These are phyloP conservation scores for Sanghuangporus weigelae DNA, from an alignment of 1,284 basidiomycete species.

Conservation along the genomic window DNA sequence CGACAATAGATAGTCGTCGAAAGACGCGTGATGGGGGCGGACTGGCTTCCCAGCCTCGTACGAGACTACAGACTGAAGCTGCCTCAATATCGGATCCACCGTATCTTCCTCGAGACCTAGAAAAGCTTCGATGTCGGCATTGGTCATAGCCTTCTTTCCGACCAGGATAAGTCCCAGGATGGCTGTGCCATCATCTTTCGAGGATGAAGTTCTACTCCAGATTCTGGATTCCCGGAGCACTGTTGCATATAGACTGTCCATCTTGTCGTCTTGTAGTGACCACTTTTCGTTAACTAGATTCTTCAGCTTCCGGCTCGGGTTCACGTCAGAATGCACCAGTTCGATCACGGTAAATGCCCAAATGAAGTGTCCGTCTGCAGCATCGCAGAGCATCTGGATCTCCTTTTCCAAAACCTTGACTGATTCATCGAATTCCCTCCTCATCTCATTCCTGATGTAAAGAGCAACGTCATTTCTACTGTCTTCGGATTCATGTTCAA, in stretches of 20 bases:
- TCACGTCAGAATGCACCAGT: neutral
- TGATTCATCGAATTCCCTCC: neutral
- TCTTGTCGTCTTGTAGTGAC: neutral
- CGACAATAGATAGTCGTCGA: too few relatives aligned
- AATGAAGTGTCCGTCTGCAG: neutral
- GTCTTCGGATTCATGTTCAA: neutral
- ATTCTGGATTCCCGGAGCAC: neutral
- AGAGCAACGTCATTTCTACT: neutral
- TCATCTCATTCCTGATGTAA: neutral
- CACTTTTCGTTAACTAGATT: neutral
- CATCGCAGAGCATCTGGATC: neutral
- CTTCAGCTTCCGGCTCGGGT: neutral
- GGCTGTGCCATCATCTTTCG: neutral
- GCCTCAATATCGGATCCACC: too few relatives aligned
- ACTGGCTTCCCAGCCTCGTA: too few relatives aligned
- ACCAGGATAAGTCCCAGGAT: neutral
- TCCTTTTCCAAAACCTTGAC: neutral
- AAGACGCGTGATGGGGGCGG: too few relatives aligned
- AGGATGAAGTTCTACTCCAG: neutral
- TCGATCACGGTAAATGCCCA: neutral
- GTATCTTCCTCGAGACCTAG: too few relatives aligned
- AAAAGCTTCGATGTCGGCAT: too few relatives aligned
- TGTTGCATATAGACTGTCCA: neutral
- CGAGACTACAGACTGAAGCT: too few relatives aligned
- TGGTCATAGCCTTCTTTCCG: neutral